Percentiles rank a stretch among this genome's conserved stretches.
Conservation (phyloP, 805 yeast genomes). For the Myxozyma lipomycoides region DNA sequence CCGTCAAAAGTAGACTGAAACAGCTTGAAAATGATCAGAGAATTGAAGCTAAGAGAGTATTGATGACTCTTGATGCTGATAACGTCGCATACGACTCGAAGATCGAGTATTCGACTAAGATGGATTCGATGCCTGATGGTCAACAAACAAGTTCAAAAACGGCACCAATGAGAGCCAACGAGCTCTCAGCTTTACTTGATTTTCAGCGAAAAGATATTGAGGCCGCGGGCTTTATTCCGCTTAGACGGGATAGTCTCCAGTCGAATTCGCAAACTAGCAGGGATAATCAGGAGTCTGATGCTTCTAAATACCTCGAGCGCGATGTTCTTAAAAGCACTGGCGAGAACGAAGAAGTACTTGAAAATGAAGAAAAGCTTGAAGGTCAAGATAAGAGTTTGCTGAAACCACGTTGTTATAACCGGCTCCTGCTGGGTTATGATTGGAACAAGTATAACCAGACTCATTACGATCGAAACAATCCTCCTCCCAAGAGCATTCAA, state of each 20-base stretch:
- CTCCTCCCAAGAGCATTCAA: conserved; percentile 39
- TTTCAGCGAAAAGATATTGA: conserved; percentile 10
- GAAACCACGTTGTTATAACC: conserved; percentile 35
- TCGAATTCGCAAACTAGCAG: neutral
- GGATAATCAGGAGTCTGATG: neutral
- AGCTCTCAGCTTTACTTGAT: neutral
- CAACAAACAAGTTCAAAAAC: neutral
- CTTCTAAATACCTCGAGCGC: conserved; percentile 10
- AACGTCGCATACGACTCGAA: neutral
- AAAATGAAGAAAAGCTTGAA: conserved; percentile 26
- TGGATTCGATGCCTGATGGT: conserved; percentile 12
- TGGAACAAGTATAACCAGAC: conserved; percentile 40
- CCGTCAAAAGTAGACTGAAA: conserved; percentile 16
- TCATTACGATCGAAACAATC: conserved; percentile 37
- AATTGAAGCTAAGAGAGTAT: conserved; percentile 9
- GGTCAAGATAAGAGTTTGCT: conserved; percentile 1
- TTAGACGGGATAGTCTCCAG: conserved; percentile 5
- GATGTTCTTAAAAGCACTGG: conserved; percentile 9
- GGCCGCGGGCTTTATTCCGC: conserved; percentile 23
- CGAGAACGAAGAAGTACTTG: conserved; percentile 30
- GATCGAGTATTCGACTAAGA: conserved; percentile 11
- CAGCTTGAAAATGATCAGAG: conserved; percentile 3
- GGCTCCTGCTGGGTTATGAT: conserved; percentile 38
- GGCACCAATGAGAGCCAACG: neutral
- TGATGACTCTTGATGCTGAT: conserved; percentile 4